Evolutionary conservation across 805 yeast genomes (phyloP), one percentile per base, ranked within the genome.

Genomic region (Candida hungchunana): DNA sequence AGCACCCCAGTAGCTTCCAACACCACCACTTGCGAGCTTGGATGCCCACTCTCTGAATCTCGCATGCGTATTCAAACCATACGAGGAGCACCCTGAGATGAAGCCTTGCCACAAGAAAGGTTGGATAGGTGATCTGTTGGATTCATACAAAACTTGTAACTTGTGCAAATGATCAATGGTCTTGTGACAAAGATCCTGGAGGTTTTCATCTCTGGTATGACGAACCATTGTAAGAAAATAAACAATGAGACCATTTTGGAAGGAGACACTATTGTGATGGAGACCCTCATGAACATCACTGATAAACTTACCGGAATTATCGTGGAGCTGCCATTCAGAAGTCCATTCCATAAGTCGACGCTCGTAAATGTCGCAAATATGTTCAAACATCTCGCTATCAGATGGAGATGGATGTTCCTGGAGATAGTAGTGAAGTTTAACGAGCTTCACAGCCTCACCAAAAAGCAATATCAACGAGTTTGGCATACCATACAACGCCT

Each of bases 101-200:
- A 87, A 87, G 0, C 93, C 94, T 52, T 83, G 90, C 93, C 95
- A 87, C 48, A 85, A 77, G 22, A 85, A 62, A 4, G 96, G 95
- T 23, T 81, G 75, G 15, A 81, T 71, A 1, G 80, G 77, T 18
- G 74, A 77, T 15, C 68, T 60, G 13, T 63, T 57, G 3, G 46
- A 43, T 6, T 71, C 70, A 22, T 80, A 76, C 32, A 84, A 62
- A 26, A 57, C 53, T 39, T 78, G 83, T 37, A 87, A 72, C 37
- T 69, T 65, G 49, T 80, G 77, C 46, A 86, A 61, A 52, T 82
- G 87, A 17, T 66, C 62, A 33, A 86, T 64, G 2, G 84, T 82
- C 24, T 68, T 64, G 28, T 64, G 69, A 2, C 84, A 85, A 36
- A 77, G 68, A 12, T 67, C 66, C 52, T 84, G 89, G n/a, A 83